Base-by-base conservation (phyloP, 176 grass and related monocot genomes). In the Eleusine coracana region DNA sequence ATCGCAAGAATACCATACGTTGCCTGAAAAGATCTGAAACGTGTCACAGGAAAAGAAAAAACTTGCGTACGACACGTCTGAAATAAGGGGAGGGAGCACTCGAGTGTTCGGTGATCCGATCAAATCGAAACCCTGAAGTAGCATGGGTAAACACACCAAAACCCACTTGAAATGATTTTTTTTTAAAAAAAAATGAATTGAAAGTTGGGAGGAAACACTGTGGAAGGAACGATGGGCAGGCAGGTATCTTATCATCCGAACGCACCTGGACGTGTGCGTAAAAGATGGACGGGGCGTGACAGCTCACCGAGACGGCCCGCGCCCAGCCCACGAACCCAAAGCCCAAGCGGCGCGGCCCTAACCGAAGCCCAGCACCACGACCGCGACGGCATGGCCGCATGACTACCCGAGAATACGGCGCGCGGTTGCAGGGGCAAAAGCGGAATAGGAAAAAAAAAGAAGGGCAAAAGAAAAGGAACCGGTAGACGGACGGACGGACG, bases 241-340 rank as follows among this genome's bases (percentile, higher is more conserved):
- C 2, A 13, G 60, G 14, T 31, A 70, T 76, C 64, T 58, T 71
- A 80, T 82, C 70, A 55, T 74, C 61, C 16, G 70, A 82, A 78
- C 73, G 65, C 83, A 65, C 42, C 25, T 25, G 25, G 25, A 25
- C 25, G 25, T 25, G 25, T 25, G 25, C 77, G 29, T 73, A 11
- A 73, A 39, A 76, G 17, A 58, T 11, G 44, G 63, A 15, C 46
- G 13, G 13, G 29, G 5, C 20, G 73, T 27, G 78, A 82, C 76
- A 70, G 69, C 77, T 68, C 73, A 50, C 68, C 73, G 10, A 59
- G 21, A 42, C 49, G 42, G n/a, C 13, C 66, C 75, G 66, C 10
- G 44, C 52, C 64, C 74, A 60, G 13, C 10, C 8, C 71, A 16
- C 38, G 49, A 45, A 20, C 60, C 60, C 25, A n/a, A 39, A 79